phyloP scores from a whole-genome alignment of 495 filamentous ascomycete species.

The Talaromyces trachyspermus region DNA sequence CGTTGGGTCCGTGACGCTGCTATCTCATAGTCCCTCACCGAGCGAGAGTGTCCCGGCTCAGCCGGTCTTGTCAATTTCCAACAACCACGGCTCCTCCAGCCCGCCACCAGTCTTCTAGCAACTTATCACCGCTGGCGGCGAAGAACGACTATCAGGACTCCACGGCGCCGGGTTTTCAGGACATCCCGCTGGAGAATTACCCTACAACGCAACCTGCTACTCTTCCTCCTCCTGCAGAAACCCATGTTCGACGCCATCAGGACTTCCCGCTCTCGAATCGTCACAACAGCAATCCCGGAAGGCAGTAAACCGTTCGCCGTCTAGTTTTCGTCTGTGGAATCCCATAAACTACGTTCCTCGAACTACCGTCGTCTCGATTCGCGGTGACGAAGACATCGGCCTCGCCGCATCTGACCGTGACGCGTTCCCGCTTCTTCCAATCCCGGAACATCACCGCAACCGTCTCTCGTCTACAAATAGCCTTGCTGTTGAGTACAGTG shows the following conservation, averaged over 20 bases:
- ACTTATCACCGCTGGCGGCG: conserved; percentile 27
- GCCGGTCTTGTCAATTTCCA: conserved; percentile 3
- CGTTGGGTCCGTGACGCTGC: neutral
- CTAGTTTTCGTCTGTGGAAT: conserved; percentile 16
- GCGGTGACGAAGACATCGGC: conserved; percentile 32
- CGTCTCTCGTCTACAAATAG: conserved; percentile 51
- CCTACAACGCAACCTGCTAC: conserved; percentile 1
- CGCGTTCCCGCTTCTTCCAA: conserved; percentile 61
- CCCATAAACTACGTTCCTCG: conserved; percentile 45
- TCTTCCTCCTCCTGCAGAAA: conserved; percentile 8
- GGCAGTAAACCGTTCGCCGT: conserved; percentile 9
- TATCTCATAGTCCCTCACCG: neutral
- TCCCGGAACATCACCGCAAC: conserved; percentile 58
- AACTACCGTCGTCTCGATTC: conserved; percentile 30
- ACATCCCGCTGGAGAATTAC: neutral
- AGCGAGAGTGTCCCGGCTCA: neutral
- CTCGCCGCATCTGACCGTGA: conserved; percentile 33
- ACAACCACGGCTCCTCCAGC: conserved; percentile 32
- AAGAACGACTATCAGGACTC: conserved; percentile 13
- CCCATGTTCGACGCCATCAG: conserved; percentile 19
- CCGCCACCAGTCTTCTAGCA: conserved; percentile 12
- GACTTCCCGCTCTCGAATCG: conserved; percentile 19
- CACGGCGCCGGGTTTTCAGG: neutral
- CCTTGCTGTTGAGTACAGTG: conserved; percentile 57
- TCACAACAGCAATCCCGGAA: conserved; percentile 13